These are phyloP conservation scores for Boletus subcaerulescens DNA, from an alignment of 768 basidiomycete species.

Conservation along the genomic window DNA sequence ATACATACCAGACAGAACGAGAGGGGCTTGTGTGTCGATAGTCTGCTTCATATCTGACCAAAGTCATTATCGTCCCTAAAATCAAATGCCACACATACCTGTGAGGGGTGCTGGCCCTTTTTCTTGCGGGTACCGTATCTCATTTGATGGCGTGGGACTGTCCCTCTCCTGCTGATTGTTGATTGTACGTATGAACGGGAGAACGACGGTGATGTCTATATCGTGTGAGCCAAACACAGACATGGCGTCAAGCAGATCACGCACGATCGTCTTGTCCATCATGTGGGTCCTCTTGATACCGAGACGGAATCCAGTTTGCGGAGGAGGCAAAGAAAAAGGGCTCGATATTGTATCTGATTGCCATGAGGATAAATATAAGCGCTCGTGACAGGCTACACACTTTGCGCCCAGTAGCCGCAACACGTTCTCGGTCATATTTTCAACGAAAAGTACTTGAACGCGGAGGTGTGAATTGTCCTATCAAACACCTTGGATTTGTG, in stretches of 20 bases:
- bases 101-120: constrained; percentile 8
- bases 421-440: constrained; percentile 32
- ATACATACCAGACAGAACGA: constrained; percentile 22
- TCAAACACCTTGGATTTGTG: background rate
- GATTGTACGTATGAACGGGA: constrained; percentile 41
- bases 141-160: constrained; percentile 18
- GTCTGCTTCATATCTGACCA: constrained; percentile 18
- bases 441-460: constrained; percentile 37
- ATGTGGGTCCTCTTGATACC: constrained; percentile 37
- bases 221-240: background rate
- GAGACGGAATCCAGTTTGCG: constrained; percentile 40
- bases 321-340: constrained; percentile 46
- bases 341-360: constrained; percentile 38
- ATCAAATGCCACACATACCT: constrained; percentile 11
- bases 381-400: constrained; percentile 17
- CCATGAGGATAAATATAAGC: background rate
- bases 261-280: constrained; percentile 35
- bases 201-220: constrained; percentile 43
- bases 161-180: constrained; percentile 20
- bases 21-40: constrained; percentile 36
- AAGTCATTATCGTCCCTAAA: background rate
- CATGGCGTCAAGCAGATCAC: constrained; percentile 16
- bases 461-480: constrained; percentile 26
- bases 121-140: background rate
- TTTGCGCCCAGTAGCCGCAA: constrained; percentile 37